Conservation (phyloP, 371 early-diverging fungal genomes). For the Capniomyces stellatus region DNA sequence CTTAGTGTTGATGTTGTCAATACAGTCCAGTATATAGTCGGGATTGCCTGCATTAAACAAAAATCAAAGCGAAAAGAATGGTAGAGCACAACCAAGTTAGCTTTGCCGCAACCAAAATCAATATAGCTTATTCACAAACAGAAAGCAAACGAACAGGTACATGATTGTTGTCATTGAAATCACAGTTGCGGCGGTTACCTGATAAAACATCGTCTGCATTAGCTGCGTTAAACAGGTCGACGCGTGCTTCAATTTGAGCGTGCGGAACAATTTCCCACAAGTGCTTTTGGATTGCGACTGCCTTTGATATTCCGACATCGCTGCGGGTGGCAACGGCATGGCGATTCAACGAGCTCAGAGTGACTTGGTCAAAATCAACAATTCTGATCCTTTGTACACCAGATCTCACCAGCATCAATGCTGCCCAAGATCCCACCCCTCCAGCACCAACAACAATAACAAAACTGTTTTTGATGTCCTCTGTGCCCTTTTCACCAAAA, state of each 20-base stretch:
- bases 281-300: constrained; percentile 46
- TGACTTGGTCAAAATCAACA: constrained; percentile 92
- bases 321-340: constrained; percentile 76
- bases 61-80: no score
- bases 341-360: constrained; percentile 72
- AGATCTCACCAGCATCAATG: constrained; percentile 73
- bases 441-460: constrained; percentile 93
- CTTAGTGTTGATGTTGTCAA: constrained; percentile 90
- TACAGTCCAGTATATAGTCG: constrained; percentile 72
- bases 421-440: constrained; percentile 85
- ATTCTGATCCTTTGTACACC: constrained; percentile 74
- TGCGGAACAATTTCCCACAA: constrained; percentile 60
- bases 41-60: no score
- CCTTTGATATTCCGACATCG: constrained; percentile 83
- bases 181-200: no score
- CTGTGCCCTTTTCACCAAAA: constrained; percentile 59
- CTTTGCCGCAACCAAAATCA: no score
- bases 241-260: constrained; percentile 52
- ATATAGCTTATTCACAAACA: no score
- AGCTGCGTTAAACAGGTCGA: constrained; percentile 50
- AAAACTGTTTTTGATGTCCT: constrained; percentile 44
- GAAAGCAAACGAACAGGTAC: no score
- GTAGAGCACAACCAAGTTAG: no score
- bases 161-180: no score
- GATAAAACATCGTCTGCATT: constrained; percentile 48